phyloP scores from a whole-genome alignment of 2,329 filamentous ascomycete genomes.

The Venturia effusa region DNA sequence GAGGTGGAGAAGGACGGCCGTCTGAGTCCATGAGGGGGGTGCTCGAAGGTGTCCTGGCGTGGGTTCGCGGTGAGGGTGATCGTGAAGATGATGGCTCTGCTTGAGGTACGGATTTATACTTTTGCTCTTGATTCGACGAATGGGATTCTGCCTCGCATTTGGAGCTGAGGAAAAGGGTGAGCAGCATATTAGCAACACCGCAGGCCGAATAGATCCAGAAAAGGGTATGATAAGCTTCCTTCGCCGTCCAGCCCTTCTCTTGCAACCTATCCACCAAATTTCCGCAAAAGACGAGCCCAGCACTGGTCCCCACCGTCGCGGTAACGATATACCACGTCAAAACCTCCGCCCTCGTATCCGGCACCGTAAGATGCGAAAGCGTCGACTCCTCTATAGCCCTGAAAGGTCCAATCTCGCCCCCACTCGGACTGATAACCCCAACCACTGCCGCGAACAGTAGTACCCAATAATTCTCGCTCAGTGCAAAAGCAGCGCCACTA shows the following conservation, averaged over 20 bases:
- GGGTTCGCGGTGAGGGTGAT: background rate
- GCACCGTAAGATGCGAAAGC: constrained; percentile 25
- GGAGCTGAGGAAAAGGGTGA: constrained; percentile 8
- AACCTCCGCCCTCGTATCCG: constrained; percentile 23
- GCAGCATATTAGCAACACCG: constrained; percentile 8
- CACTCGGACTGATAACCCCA: constrained; percentile 28
- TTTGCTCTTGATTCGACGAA: background rate
- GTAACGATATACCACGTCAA: constrained; percentile 30
- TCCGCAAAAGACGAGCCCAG: constrained; percentile 21
- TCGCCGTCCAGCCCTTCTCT: constrained; percentile 5
- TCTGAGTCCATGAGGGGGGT: constrained; percentile 15
- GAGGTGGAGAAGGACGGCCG: background rate
- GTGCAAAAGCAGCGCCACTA: constrained; percentile 25
- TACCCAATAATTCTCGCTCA: constrained; percentile 21
- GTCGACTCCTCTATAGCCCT: constrained; percentile 29
- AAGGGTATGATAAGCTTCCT: constrained; percentile 10
- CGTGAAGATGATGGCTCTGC: background rate
- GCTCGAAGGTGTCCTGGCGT: constrained; percentile 7
- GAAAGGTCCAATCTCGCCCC: constrained; percentile 31
- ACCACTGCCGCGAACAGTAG: constrained; percentile 25
- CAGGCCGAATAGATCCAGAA: constrained; percentile 12
- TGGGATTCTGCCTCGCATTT: constrained; percentile 9
- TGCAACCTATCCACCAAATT: constrained; percentile 2
- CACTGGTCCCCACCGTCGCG: constrained; percentile 26
- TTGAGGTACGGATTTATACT: background rate